Evolutionary conservation across 805 yeast genomes (phyloP), one percentile per base, ranked within the genome.

Genomic region (Spencermartinsiella europaea): DNA sequence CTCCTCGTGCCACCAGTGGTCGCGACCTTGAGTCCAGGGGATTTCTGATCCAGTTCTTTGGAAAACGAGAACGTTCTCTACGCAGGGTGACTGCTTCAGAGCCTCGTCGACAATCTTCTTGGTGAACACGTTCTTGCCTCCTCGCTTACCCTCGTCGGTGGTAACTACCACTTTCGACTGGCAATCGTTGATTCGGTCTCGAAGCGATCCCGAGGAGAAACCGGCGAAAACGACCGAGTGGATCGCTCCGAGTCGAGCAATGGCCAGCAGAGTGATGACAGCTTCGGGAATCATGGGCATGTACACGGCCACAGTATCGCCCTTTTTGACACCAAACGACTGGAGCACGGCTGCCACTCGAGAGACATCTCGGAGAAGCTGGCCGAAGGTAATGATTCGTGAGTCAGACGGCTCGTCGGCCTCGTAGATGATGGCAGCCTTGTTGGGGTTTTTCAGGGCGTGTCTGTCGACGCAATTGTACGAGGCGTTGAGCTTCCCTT

Each of bases 261-360:
- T 83, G 40, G 98, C 98, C 61, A 91, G 75, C 79, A 91, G 79
- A 16, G 99, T 85, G 49, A 93, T 80, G 51, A 93, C 73, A n/a
- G 97, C 96, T 70, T 90, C 96, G 44, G 97, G 95, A 52, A 90
- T 90, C 99, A 91, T 91, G 62, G 98, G 99, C 64, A 91, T 72
- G 69, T 91, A 91, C 49, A 91, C 87, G 42, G 96, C 98, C 48
- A 91, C 98, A 22, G 95, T 85, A 63, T 91, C 99, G 62, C 98
- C 98, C 68, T 86, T 85, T 58, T 77, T 73, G 56, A 91, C 91
- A 46, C 98, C 98, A 78, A 88, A 81, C 50, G 81, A 75, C 55
- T 77, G 72, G 65, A 93, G 76, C 36, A 87, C 83, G 58, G 85
- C 91, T 8, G 98, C 95, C 57, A 89, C 82, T 62, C 85, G 82